Conservation (phyloP, 805 yeast genomes). For the Saturnispora gosingensis region DNA sequence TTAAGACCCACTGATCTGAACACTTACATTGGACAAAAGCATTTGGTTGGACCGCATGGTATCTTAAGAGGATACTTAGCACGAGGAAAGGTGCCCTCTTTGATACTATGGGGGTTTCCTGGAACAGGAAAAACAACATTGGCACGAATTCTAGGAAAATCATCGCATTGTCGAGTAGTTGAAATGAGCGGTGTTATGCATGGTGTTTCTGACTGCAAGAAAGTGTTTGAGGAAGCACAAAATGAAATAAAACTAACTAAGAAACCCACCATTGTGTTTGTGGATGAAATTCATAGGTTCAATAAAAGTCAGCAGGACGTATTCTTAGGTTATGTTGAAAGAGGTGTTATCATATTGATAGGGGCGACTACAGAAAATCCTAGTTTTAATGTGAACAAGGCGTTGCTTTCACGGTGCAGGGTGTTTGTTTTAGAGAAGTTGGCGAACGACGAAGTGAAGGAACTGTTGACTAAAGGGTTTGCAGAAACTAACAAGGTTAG, state of each 20-base stretch:
- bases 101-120: constrained; percentile 92
- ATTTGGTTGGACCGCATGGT: constrained; percentile 60
- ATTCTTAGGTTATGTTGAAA: constrained; percentile 74
- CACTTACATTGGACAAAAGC: constrained; percentile 80
- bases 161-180: constrained; percentile 48
- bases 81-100: constrained; percentile 65
- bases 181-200: constrained; percentile 82
- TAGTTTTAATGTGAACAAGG: constrained; percentile 68
- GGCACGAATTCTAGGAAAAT: constrained; percentile 43
- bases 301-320: constrained; percentile 82
- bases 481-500: constrained; percentile 51
- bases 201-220: constrained; percentile 56
- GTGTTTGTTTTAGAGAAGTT: constrained; percentile 61
- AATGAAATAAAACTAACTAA: constrained; percentile 38
- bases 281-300: constrained; percentile 91
- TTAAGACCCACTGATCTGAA: constrained; percentile 66
- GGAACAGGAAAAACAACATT: constrained; percentile 93
- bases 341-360: constrained; percentile 69
- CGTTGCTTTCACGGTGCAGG: constrained; percentile 76
- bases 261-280: constrained; percentile 60
- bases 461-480: constrained; percentile 50
- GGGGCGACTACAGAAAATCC: constrained; percentile 99
- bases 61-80: constrained; percentile 55
- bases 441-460: constrained; percentile 36
- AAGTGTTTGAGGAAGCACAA: constrained; percentile 44